A percentile compares a stretch with the other conserved stretches of the same genome.
Conservation (phyloP, 805 yeast genomes). For the Millerozyma acaciae region DNA sequence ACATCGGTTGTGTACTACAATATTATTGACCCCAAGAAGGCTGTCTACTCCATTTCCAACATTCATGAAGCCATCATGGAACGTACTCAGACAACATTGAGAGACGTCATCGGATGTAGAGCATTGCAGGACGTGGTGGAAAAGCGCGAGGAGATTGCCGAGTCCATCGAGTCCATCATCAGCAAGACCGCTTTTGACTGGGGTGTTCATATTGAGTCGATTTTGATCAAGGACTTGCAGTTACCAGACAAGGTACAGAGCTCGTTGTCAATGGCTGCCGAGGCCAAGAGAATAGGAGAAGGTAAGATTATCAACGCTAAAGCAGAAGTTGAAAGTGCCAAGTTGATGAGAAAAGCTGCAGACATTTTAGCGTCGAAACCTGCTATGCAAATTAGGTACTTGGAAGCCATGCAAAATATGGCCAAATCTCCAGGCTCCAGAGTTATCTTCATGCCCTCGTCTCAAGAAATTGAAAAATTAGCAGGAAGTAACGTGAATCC, state of each 20-base stretch:
- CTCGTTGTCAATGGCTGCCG: constrained; percentile 69
- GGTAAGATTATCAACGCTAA: constrained; percentile 69
- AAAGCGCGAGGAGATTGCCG: constrained; percentile 68
- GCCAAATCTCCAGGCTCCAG: constrained; percentile 58
- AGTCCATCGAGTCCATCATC: constrained; percentile 57
- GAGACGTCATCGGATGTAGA: constrained; percentile 68
- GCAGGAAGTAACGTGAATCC: constrained; percentile 22
- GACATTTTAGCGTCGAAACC: constrained; percentile 70
- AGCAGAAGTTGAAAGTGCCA: constrained; percentile 74
- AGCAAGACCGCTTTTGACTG: constrained; percentile 59
- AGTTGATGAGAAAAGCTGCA: constrained; percentile 74
- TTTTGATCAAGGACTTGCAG: constrained; percentile 62
- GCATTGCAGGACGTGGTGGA: constrained; percentile 69
- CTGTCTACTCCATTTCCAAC: constrained; percentile 53
- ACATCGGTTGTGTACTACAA: constrained; percentile 67
- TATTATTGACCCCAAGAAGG: constrained; percentile 64
- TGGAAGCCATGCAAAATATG: constrained; percentile 77
- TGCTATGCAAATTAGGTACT: constrained; percentile 74
- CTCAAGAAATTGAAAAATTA: constrained; percentile 39
- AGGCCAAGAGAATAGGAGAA: constrained; percentile 72
- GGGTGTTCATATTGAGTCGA: constrained; percentile 69
- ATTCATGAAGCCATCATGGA: constrained; percentile 56
- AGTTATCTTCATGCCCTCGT: constrained; percentile 69
- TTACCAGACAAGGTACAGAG: constrained; percentile 53
- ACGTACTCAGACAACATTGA: constrained; percentile 67